phyloP scores from a whole-genome alignment of 1,284 basidiomycete genomes.

The Caloboletus firmus region DNA sequence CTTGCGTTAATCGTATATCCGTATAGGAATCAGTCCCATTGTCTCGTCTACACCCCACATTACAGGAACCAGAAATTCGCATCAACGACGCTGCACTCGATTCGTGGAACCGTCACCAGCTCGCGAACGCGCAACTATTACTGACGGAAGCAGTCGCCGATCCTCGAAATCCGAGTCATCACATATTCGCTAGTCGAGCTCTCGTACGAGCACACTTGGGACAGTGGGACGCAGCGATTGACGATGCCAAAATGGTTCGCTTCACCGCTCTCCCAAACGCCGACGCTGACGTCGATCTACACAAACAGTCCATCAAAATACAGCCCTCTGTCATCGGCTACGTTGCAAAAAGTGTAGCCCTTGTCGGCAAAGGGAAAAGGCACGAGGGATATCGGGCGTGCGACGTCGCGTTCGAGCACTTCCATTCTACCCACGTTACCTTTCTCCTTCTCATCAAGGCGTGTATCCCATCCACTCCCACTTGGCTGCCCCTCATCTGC shows the following conservation, averaged over 20 bases:
- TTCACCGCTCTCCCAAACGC: too few species aligned
- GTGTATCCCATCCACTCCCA: too few species aligned
- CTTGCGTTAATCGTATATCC: background rate
- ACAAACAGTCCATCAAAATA: too few species aligned
- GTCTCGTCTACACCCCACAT: background rate
- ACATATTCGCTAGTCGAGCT: conserved; percentile 2
- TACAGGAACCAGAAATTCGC: background rate
- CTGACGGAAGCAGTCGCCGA: background rate
- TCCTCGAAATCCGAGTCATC: background rate
- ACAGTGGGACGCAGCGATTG: conserved; percentile 4
- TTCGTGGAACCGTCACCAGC: background rate
- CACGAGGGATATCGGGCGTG: background rate
- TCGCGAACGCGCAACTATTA: background rate
- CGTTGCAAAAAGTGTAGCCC: background rate
- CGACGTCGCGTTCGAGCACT: background rate
- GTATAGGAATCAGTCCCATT: background rate
- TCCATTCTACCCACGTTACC: too few species aligned
- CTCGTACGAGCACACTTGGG: background rate
- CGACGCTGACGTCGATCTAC: too few species aligned
- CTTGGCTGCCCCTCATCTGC: too few species aligned
- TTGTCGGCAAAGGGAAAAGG: background rate
- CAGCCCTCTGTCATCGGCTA: too few species aligned
- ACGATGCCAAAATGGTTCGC: conserved; percentile 5
- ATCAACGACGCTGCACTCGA: background rate
- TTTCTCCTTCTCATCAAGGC: too few species aligned